These are phyloP conservation scores for Pestalotiopsis sp. DNA, from an alignment of 2,329 filamentous ascomycete genomes.

Conservation along the genomic window DNA sequence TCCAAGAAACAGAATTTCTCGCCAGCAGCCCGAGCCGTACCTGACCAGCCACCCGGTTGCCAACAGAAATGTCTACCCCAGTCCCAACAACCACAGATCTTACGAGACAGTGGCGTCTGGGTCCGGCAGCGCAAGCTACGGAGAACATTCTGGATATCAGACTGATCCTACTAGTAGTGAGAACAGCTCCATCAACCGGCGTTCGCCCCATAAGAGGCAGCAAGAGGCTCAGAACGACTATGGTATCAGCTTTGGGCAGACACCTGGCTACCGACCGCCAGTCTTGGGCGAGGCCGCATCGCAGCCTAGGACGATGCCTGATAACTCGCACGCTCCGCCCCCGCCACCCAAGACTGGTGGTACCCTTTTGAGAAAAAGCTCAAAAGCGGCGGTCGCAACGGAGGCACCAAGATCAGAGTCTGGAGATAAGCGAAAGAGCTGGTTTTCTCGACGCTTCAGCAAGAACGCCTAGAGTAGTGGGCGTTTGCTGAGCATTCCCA, in stretches of 20 bases:
- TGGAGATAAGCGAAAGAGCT: slow-evolving; percentile 82
- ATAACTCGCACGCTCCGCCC: slow-evolving; percentile 19
- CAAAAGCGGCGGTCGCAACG: slow-evolving; percentile 23
- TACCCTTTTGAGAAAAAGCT: slow-evolving; percentile 28
- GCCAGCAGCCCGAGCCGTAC: slow-evolving; percentile 52
- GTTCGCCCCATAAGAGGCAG: slow-evolving; percentile 58
- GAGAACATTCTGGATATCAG: slow-evolving; percentile 76
- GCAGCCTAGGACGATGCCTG: slow-evolving; percentile 22
- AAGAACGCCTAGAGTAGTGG: slow-evolving; percentile 45
- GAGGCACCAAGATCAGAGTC: slow-evolving; percentile 31
- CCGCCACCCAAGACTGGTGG: slow-evolving; percentile 33
- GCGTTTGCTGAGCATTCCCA: neutral
- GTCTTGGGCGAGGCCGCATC: slow-evolving; percentile 31
- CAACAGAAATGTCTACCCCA: slow-evolving; percentile 50
- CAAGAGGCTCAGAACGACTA: slow-evolving; percentile 63
- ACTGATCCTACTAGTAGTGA: slow-evolving; percentile 88
- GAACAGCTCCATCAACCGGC: slow-evolving; percentile 86
- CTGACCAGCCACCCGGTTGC: slow-evolving; percentile 40
- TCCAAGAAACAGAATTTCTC: slow-evolving; percentile 36
- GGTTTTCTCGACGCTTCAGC: slow-evolving; percentile 84
- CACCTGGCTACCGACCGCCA: slow-evolving; percentile 43
- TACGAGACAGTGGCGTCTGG: slow-evolving; percentile 86
- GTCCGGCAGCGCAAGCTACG: slow-evolving; percentile 68
- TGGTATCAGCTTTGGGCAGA: slow-evolving; percentile 59
- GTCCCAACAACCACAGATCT: slow-evolving; percentile 72